Evolutionary conservation across 805 yeast genomes (phyloP).

Genomic region (Vanderwaltozyma verrucispora): DNA sequence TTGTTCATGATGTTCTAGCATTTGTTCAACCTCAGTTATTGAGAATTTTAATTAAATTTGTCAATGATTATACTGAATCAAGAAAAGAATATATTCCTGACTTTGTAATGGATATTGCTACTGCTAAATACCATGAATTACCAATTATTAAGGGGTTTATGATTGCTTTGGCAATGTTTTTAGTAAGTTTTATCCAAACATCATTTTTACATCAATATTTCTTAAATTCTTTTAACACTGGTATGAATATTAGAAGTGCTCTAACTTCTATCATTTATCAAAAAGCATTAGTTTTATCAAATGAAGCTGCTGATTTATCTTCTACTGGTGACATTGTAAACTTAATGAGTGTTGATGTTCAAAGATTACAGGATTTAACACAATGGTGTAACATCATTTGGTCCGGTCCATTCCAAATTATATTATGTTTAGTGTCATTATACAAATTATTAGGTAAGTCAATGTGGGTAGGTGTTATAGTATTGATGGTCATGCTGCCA

Average conservation of each 20-base stretch:
- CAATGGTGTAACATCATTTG: constrained; percentile 72
- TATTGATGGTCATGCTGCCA: constrained; percentile 72
- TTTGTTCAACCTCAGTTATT: constrained; percentile 83
- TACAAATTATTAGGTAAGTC: constrained; percentile 68
- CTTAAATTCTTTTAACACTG: constrained; percentile 61
- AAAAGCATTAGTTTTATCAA: constrained; percentile 58
- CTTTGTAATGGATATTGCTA: constrained; percentile 11
- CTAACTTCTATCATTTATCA: constrained; percentile 57
- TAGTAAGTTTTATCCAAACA: constrained; percentile 68
- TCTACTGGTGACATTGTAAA: constrained; percentile 91
- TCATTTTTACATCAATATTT: constrained; percentile 70
- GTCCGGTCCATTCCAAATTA: constrained; percentile 90
- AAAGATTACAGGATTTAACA: constrained; percentile 72
- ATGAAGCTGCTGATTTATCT: constrained; percentile 58
- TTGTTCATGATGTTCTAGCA: constrained; percentile 65
- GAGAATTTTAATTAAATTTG: constrained; percentile 51
- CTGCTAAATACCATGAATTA: constrained; percentile 28
- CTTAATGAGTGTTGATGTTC: constrained; percentile 89
- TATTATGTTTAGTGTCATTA: constrained; percentile 62
- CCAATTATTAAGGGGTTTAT: constrained; percentile 68
- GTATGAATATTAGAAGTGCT: constrained; percentile 66
- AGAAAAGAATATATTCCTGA: constrained; percentile 23
- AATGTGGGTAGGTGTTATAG: constrained; percentile 93
- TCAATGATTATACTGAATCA: constrained; percentile 36
- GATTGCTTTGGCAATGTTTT: constrained; percentile 67